A percentile compares a stretch with the other conserved stretches of the same genome.
Conservation (phyloP, 768 basidiomycete genomes). For the Kwoniella dendrophila region DNA sequence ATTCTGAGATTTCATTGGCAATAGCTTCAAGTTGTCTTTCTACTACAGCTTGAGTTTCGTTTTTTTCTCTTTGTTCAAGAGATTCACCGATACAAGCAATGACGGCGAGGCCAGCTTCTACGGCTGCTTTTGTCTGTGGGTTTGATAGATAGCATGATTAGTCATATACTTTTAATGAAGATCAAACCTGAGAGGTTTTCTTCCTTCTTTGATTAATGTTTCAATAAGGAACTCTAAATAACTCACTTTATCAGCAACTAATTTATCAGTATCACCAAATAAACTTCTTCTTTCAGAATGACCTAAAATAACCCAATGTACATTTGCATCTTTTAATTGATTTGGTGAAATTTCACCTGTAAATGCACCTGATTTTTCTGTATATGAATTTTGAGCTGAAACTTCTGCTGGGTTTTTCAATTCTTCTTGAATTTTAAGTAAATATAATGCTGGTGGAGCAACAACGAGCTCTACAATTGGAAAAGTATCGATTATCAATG, state of each 20-base stretch:
- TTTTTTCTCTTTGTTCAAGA: conserved; percentile 78
- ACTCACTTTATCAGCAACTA: conserved; percentile 72
- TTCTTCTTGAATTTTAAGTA: conserved; percentile 69
- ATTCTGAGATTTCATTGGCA: conserved; percentile 62
- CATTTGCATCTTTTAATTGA: conserved; percentile 81
- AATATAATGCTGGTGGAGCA: conserved; percentile 85
- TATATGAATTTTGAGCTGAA: conserved; percentile 89
- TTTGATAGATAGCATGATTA: neutral
- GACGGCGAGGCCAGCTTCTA: conserved; percentile 74
- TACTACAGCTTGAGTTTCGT: conserved; percentile 75
- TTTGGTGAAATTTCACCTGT: conserved; percentile 93
- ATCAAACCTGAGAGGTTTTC: neutral
- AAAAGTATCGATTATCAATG: neutral
- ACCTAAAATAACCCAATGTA: conserved; percentile 91
- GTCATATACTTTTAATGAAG: too few species aligned
- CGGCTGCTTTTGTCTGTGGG: conserved; percentile 67
- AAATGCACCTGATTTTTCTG: conserved; percentile 81
- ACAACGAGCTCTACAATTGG: conserved; percentile 78
- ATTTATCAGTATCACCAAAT: conserved; percentile 82
- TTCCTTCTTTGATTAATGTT: neutral
- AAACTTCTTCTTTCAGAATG: conserved; percentile 95
- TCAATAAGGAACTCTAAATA: neutral
- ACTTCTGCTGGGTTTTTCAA: conserved; percentile 72
- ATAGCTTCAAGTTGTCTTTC: conserved; percentile 74
- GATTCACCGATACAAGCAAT: conserved; percentile 98